phyloP scores from a whole-genome alignment of 2,329 filamentous ascomycete genomes.

The Ustilaginoidea virens region DNA sequence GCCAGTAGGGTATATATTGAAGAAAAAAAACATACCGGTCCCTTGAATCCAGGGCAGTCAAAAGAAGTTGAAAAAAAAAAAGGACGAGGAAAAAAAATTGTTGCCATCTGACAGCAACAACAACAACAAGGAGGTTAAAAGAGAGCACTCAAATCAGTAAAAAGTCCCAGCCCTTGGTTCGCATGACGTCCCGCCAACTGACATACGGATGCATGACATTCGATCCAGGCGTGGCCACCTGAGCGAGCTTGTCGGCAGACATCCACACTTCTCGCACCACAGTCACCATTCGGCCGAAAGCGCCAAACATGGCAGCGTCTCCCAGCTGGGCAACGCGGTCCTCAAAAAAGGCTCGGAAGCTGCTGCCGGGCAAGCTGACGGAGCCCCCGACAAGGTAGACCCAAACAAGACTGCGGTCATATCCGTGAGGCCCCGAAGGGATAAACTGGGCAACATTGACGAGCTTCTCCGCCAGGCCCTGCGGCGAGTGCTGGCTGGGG shows the following conservation, averaged over 20 bases:
- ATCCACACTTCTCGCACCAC: conserved; percentile 76
- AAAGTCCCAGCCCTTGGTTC: conserved; percentile 81
- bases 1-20: conserved; percentile 16
- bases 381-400: conserved; percentile 79
- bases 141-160: conserved; percentile 54
- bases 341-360: conserved; percentile 64
- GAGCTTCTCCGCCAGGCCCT: conserved; percentile 65
- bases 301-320: conserved; percentile 64
- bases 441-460: conserved; percentile 65
- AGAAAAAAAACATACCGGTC: conserved; percentile 6
- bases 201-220: conserved; percentile 45
- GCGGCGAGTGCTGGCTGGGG: conserved; percentile 55
- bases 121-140: conserved; percentile 5
- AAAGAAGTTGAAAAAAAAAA: conserved; percentile 8
- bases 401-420: conserved; percentile 85
- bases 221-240: conserved; percentile 19
- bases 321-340: conserved; percentile 62
- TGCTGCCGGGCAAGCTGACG: conserved; percentile 54
- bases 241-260: conserved; percentile 45
- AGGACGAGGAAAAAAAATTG: conserved; percentile 9
- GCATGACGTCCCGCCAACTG: conserved; percentile 93
- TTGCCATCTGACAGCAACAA: too few relatives aligned
- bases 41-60: neutral
- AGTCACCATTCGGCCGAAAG: conserved; percentile 67
- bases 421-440: conserved; percentile 65